phyloP scores from a whole-genome alignment of 768 basidiomycete genomes.

The Ephemerocybe angulata region DNA sequence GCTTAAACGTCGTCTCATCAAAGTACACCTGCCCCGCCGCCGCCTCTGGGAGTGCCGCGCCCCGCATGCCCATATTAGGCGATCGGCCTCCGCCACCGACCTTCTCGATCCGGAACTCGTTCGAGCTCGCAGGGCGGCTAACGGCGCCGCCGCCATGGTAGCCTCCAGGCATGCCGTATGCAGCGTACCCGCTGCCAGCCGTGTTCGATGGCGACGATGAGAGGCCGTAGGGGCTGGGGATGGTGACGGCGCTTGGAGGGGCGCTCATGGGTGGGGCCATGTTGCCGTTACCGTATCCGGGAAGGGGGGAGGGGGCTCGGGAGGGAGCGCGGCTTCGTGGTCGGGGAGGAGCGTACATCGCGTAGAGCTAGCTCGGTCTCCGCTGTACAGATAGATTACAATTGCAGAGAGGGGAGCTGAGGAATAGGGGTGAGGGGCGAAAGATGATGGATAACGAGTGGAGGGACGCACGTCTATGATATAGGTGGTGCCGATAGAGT shows the following conservation, averaged over 20 bases:
- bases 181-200: neutral
- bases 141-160: too few relatives aligned
- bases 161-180: neutral
- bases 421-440: neutral
- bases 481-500: neutral
- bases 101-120: conserved; percentile 69
- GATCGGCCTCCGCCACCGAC: conserved; percentile 37
- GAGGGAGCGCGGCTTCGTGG: conserved; percentile 12
- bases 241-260: neutral
- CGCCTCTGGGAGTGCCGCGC: conserved; percentile 29
- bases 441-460: neutral
- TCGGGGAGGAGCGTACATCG: conserved; percentile 14
- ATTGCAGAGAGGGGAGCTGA: neutral
- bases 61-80: conserved; percentile 20
- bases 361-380: neutral
- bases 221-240: neutral
- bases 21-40: conserved; percentile 30
- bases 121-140: conserved; percentile 39
- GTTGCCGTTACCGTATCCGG: neutral
- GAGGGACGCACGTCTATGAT: neutral
- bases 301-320: conserved; percentile 2
- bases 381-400: too few relatives aligned
- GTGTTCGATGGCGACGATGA: neutral
- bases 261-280: conserved; percentile 15
- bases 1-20: conserved; percentile 50